A percentile compares a stretch with the other conserved stretches of the same genome.
phyloP scores from a whole-genome alignment of 1,284 basidiomycete species.

The Fomitopsis pinicola region DNA sequence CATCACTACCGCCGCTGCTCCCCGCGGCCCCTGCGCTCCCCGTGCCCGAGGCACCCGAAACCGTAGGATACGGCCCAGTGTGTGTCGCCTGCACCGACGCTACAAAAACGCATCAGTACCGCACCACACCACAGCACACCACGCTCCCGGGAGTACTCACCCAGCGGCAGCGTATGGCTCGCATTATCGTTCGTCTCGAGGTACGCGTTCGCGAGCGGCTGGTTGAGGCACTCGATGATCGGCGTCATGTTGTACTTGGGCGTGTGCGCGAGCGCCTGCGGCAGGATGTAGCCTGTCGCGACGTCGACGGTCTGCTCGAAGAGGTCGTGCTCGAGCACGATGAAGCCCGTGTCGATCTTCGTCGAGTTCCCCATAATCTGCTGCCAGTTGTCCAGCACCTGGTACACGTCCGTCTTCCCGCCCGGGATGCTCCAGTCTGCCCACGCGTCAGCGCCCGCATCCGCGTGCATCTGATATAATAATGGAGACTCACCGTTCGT shows the following conservation, averaged over 20 bases:
- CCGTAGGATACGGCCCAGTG: background rate
- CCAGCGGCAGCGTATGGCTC: slow-evolving; percentile 44
- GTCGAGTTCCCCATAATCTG: slow-evolving; percentile 53
- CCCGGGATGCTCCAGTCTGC: slow-evolving; percentile 74
- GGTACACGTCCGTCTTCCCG: slow-evolving; percentile 52
- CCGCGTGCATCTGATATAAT: background rate
- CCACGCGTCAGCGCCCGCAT: background rate
- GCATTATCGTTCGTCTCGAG: slow-evolving; percentile 64
- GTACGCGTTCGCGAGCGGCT: slow-evolving; percentile 55
- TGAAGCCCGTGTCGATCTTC: slow-evolving; percentile 52
- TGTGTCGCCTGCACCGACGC: background rate
- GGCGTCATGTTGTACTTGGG: slow-evolving; percentile 60
- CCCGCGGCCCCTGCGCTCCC: background rate
- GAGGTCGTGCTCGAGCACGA: slow-evolving; percentile 74
- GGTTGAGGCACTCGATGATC: slow-evolving; percentile 67
- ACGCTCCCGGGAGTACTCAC: slow-evolving; percentile 17
- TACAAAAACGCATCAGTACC: background rate
- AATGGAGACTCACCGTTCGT: slow-evolving; percentile 44
- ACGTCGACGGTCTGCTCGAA: slow-evolving; percentile 66
- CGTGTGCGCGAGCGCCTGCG: slow-evolving; percentile 57
- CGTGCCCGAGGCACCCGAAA: background rate
- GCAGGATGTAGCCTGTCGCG: slow-evolving; percentile 67
- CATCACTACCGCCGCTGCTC: background rate
- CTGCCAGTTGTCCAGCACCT: slow-evolving; percentile 64
- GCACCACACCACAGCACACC: background rate